Base-by-base conservation (phyloP, 192 early-diverging fungal genomes). In the Jimgerdemannia flammicorona region DNA sequence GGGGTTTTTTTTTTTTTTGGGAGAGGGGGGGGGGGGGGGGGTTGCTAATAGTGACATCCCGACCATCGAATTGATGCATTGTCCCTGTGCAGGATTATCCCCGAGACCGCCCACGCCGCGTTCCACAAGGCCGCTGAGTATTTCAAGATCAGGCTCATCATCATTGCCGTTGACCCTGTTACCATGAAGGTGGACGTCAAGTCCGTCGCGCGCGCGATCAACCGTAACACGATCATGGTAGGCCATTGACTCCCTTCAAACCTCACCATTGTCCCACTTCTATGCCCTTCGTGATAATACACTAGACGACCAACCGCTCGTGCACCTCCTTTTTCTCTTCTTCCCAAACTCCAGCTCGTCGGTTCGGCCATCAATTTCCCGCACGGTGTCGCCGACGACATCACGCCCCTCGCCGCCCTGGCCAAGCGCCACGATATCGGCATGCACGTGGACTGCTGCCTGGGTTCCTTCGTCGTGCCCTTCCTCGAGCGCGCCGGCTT, bases 121-220 rank as follows among this genome's bases (percentile, higher is more conserved):
- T 96, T 99, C 76, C 93, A 96, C 86, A 99, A 99, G 87, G 97
- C 93, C 3, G 93, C 95, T 29, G 85, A 87, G 66, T 97, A 97
- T 84, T 97, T 99, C 81, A 88, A 90, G 43, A 94, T 99, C 74
- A 94, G 93, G 78, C 75, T 97, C 18, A 87, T 95, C 66, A 91
- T 92, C 67, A 87, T 96, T 59, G 96, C 96, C 3, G 87, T 98
- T 39, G 91, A 97, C 77, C 85, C 89, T 40, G 85, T 84, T 6
- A 94, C 93, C 3, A 89, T 89, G 66, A 84, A 88, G 69, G 97
- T 93, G 3, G 90, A 96, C 75, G 59, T 96, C n/a, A 85, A 85
- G 66, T 89, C 91, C 43, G 86, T 99, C 77, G 85, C 77, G 39
- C 83, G 88, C 18, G 93, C 94, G 67, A 96, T 99, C 77, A 95